Base-by-base conservation (phyloP, 805 yeast genomes). In the Ogataea dorogensis region DNA sequence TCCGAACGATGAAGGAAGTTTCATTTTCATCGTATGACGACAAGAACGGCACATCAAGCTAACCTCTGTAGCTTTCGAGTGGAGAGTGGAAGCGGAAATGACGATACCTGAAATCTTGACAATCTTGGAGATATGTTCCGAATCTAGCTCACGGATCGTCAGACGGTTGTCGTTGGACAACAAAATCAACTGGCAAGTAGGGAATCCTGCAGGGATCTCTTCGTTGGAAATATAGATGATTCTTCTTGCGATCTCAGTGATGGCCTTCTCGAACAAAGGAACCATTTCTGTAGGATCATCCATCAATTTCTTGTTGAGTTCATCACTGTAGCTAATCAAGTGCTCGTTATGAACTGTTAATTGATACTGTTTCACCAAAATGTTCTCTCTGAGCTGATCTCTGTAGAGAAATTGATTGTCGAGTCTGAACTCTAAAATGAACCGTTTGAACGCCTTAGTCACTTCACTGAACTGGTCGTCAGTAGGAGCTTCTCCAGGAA, bases 71-170 rank as follows among this genome's bases (percentile, higher is more conserved):
- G 98, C 95, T 51, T 93, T 79, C 2, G 97, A 88, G 21, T 83
- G 70, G 38, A 93, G 70, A 18, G 94, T 89, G 3, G 96, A 85
- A 1, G 97, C 85, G 33, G 94, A 82, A 40, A 93, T 91, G 50
- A 93, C 75, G 51, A 93, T 93, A 19, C 99, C 99, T 14, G 95
- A 85, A 28, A 93, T 77, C 38, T 96, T 72, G 22, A 93, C 91
- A 36, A 93, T 82, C 58, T 87, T 86, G 17, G 96, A 79, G 43
- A 93, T 88, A 57, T 86, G 86, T 31, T 82, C 86, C 2, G 96
- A 81, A 57, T 84, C 91, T 40, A 93, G 68, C 38, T 86, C 79
- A 58, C 98, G 75, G 40, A 93, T 77, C 1, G 91, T 71, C 3
- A 81, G 71, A 40, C 78, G 76, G 40, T 78, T 76, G 11, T 94